Base-by-base conservation (phyloP, 768 basidiomycete genomes). In the Lyophyllum semitale region DNA sequence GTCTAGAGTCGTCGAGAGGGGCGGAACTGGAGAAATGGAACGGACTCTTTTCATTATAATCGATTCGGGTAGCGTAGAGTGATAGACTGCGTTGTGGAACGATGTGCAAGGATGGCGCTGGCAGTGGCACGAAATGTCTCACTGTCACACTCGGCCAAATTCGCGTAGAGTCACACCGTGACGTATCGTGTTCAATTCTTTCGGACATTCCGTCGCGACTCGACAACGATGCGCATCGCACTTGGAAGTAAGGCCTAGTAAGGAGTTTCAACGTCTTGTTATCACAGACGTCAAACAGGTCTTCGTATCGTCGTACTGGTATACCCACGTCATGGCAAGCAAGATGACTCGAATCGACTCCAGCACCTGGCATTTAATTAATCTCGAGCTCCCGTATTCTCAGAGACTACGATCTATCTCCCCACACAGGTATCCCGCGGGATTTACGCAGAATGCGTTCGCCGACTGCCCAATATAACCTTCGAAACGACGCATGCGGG, bases 101-200 rank as follows among this genome's bases (percentile, higher is more conserved):
- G 29, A 30, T 30, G 29, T 30, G 29, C 6, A 30, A 30, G 29
- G 29, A 11, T 30, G 11, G n/a, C 9, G 17, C 17, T 38, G 18
- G 40, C 27, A 15, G 50, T 45, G 46, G 54, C 27, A 40, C 33
- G 40, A 44, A 38, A 50, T 22, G 48, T 49, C 54, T 45, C 54
- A 8, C 25, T 9, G 11, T 9, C 54, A 13, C 11, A 51, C 11
- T 47, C 20, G 18, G 44, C 43, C 32, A 38, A 53, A 61, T 53
- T 63, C 60, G 45, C 48, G 48, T 57, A 12, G 22, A 46, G 53
- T 59, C 53, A 55, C 57, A 50, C 18, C 48, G 66, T 68, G 63
- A 66, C 67, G 23, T 13, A 33, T 18, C 50, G 56, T 32, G 56
- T 57, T 23, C 44, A 17, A 17, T 15, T 48, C 2, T 12, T 26